Percentiles rank a stretch among this genome's conserved stretches.
Evolutionary conservation across 768 basidiomycete species (phyloP).

Genomic region (Lactifluus volemus): DNA sequence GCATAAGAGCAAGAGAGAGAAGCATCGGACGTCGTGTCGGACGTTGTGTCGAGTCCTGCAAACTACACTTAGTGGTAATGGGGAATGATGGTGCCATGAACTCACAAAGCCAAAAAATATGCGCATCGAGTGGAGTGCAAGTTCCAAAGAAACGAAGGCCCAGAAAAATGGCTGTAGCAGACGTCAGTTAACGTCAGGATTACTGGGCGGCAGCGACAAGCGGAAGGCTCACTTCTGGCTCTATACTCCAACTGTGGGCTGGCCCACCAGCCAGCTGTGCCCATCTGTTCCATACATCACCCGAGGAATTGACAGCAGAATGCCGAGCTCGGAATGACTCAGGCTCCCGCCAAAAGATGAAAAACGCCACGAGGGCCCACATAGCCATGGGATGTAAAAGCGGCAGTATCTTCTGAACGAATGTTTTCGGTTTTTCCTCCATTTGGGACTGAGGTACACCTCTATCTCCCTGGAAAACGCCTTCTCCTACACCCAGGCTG

Average conservation of each 20-base stretch:
- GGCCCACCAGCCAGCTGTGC: constrained; percentile 40
- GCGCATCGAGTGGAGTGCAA: constrained; percentile 61
- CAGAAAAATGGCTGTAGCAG: constrained; percentile 65
- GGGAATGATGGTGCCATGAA: constrained; percentile 2
- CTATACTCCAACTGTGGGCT: constrained; percentile 38
- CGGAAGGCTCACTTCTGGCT: constrained; percentile 43
- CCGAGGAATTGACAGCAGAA: constrained; percentile 28
- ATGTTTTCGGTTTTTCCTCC: constrained; percentile 30
- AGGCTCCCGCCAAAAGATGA: constrained; percentile 60
- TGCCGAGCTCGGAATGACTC: constrained; percentile 33
- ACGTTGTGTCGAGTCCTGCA: constrained; percentile 49
- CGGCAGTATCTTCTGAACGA: constrained; percentile 53
- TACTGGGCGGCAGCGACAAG: neutral
- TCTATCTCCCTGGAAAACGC: neutral
- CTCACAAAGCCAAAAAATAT: constrained; percentile 65
- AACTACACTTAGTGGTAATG: neutral
- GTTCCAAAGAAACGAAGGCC: constrained; percentile 67
- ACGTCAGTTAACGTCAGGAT: neutral
- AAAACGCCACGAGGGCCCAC: constrained; percentile 59
- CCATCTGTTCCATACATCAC: constrained; percentile 52
- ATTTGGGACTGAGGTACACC: neutral
- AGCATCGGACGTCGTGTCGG: constrained; percentile 55
- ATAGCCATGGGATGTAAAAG: constrained; percentile 55
- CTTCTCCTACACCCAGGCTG: constrained; percentile 20
- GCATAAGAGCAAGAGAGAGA: constrained; percentile 49